phyloP scores from a whole-genome alignment of 208 protist genomes.

The Tritrichomonas musculus region DNA sequence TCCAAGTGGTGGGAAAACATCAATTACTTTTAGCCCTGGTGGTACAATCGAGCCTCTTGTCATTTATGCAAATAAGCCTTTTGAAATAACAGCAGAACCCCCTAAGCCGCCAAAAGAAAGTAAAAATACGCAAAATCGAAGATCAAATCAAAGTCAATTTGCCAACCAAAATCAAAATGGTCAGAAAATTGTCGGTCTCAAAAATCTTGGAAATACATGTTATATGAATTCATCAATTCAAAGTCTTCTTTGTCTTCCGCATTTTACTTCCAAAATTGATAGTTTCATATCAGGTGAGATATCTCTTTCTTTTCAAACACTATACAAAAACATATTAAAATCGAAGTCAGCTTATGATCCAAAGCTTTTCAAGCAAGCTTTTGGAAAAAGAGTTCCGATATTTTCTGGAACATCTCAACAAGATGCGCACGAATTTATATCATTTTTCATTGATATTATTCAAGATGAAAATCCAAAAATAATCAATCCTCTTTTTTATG shows the following conservation, averaged over 20 bases:
- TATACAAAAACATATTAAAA: not conserved
- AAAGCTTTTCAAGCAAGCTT: not conserved
- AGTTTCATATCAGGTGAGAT: too few relatives aligned
- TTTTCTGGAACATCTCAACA: not conserved
- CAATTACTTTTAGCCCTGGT: not conserved
- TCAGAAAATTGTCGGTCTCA: not conserved
- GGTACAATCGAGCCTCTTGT: not conserved
- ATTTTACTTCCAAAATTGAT: not conserved
- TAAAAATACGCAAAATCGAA: not conserved
- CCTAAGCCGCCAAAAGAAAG: not conserved
- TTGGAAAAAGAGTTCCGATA: not conserved
- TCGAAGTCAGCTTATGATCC: not conserved
- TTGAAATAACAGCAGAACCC: not conserved
- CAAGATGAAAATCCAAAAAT: not conserved
- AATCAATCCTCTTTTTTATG: not conserved
- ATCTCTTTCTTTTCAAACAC: not conserved
- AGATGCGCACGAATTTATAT: constrained; percentile 1
- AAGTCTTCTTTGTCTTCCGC: not conserved
- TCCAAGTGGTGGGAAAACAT: not conserved
- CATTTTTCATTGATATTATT: not conserved
- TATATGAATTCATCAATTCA: constrained; percentile 28
- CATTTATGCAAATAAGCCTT: not conserved
- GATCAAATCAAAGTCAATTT: not conserved
- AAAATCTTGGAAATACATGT: constrained; percentile 16
- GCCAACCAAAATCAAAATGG: not conserved